Evolutionary conservation across 192 early-diverging fungal genomes (phyloP), one percentile per base, ranked within the genome.

Genomic region (Coemansia biformis): DNA sequence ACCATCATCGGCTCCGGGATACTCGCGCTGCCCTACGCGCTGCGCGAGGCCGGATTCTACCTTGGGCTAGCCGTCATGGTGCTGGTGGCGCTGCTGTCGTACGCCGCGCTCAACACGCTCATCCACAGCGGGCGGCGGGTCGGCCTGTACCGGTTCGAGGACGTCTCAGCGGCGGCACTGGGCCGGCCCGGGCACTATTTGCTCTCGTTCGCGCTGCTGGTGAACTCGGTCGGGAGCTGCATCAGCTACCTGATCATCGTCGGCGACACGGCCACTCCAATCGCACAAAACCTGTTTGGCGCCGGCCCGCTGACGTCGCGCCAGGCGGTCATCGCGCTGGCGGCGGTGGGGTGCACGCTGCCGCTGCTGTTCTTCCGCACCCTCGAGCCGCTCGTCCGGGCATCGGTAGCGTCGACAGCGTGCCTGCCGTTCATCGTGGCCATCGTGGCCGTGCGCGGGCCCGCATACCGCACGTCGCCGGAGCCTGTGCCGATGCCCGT

Each of bases 1-100:
- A 81, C 81, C 2, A 80, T 81, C 12, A 79, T 83, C 28, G 84
- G 84, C 12, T 81, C 82, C 7, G 84, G 84, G 10, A 77, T 86
- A 19, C 68, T 86, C 10, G 84, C 80, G 5, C 54, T 86, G 21
- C 78, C 84, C 11, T 86, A 79, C 57, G 81, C 84, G 8, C 66
- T 86, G 32, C 62, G 61, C 18, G 75, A 78, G 16, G 76, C 67
- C 5, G 84, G 84, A n/a, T 84, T 86, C 47, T 72, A 67, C 35
- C 48, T 71, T 12, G 82, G 82, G 33, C 59, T 81, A 15, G 19
- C 59, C 5, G 44, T 75, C 0, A 66, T 83, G 15, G 38, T 78
- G 0, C 46, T 70, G 14, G 78, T 79, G 2, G 64, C 72, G 0
- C 38, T 69, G 19, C 62, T 86, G 14, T 74, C 66, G 12, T 63